These are phyloP conservation scores for Didymellaceae sp. DNA, from an alignment of 2,329 filamentous ascomycete species.

Conservation along the genomic window DNA sequence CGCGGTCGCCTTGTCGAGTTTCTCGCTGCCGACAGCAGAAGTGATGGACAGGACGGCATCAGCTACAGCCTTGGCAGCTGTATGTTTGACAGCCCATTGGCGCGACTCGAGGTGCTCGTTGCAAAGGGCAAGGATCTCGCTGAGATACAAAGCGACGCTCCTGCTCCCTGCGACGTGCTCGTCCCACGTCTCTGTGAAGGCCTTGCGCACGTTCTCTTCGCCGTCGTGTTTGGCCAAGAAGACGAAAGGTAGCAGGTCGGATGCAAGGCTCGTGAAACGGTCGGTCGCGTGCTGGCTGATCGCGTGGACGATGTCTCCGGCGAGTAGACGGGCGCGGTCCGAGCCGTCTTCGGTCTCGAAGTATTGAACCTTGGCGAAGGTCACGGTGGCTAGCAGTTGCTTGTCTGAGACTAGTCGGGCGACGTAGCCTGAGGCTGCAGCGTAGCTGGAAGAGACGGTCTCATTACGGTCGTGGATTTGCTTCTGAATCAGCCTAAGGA, in stretches of 20 bases:
- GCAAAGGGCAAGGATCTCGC: conserved; percentile 77
- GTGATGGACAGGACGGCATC: conserved; percentile 72
- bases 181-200: conserved; percentile 86
- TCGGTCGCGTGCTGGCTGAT: conserved; percentile 88
- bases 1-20: conserved; percentile 66
- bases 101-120: conserved; percentile 74
- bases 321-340: conserved; percentile 73
- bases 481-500: conserved; percentile 79
- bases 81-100: conserved; percentile 91
- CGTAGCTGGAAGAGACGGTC: conserved; percentile 89
- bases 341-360: conserved; percentile 80
- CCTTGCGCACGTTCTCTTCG: conserved; percentile 77
- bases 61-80: conserved; percentile 80
- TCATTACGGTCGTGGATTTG: conserved; percentile 90
- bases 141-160: conserved; percentile 81
- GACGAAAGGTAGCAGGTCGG: conserved; percentile 80
- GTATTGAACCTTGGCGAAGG: conserved; percentile 72
- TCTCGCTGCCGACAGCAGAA: conserved; percentile 60
- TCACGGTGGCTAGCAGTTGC: conserved; percentile 61
- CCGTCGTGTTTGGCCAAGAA: conserved; percentile 88
- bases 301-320: conserved; percentile 82
- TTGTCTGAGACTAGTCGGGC: conserved; percentile 69
- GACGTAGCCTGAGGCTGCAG: conserved; percentile 84
- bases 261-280: conserved; percentile 78
- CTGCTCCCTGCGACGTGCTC: conserved; percentile 87